Base-by-base conservation (phyloP, 2,329 filamentous ascomycete species). In the Thermoascus crustaceus region DNA sequence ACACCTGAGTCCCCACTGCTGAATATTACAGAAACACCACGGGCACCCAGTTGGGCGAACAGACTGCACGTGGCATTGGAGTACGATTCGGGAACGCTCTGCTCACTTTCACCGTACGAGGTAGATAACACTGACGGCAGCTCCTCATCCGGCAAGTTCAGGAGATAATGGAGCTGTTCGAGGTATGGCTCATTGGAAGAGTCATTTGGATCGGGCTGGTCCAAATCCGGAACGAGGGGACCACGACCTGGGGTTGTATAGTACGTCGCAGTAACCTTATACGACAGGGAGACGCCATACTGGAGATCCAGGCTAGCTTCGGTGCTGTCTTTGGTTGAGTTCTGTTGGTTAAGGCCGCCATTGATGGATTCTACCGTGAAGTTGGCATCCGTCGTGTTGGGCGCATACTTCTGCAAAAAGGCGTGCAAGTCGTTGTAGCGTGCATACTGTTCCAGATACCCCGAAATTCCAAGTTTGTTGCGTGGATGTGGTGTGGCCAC, bases 101-200 rank as follows among this genome's bases (percentile, higher is more conserved):
- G 76, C 55, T 85, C 81, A 30, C 78, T 69, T 45, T 82, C 78
- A 17, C 78, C 79, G 50, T 85, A 85, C 0, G 79, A 84, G n/a
- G 78, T 80, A 25, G 71, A 73, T 26, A 85, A 67, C 11, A 82
- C 73, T 3, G 73, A 69, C 0, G 82, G 80, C 0, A 85, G 63
- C 11, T 73, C 54, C 3, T 64, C 53, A 40, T 75, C 68, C 1
- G 66, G 55, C 13, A 79, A 66, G 13, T 61, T 53, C 3, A 82
- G 61, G 7, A 85, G 64, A 52, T 78, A 73, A 38, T 72, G 67
- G 4, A 80, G 67, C 54, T 80, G 78, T 10, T 72, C 72, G 3
- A 85, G 64, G 53, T 78, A 85, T 0, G 79, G 78, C 60, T 85
- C 80, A 45, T 82, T 79, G 7, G 61, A 61, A 41, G 77, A 70